These are phyloP conservation scores for Elongisporangium undulatum DNA, from an alignment of 352 stramenopile species.

Conservation along the genomic window DNA sequence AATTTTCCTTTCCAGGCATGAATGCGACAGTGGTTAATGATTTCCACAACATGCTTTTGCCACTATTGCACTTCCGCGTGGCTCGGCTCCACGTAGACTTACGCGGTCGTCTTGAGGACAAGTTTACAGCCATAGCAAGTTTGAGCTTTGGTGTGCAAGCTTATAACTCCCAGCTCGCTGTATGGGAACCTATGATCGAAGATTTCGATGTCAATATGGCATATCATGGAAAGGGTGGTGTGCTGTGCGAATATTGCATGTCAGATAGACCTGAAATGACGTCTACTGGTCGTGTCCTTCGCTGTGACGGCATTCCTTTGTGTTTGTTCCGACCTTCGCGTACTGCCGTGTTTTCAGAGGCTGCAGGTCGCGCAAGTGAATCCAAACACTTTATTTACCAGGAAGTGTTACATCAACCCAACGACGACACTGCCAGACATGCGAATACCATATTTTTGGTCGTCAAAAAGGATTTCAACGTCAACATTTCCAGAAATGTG, in stretches of 20 bases:
- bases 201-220: constrained; percentile 80
- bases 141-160: constrained; percentile 71
- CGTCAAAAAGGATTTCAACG: constrained; percentile 75
- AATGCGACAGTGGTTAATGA: constrained; percentile 84
- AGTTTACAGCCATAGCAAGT: constrained; percentile 55
- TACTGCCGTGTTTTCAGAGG: constrained; percentile 63
- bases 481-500: constrained; percentile 79
- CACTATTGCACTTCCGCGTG: constrained; percentile 72
- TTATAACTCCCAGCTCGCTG: constrained; percentile 84
- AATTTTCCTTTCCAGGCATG: constrained; percentile 70
- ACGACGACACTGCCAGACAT: constrained; percentile 50
- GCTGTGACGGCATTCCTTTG: constrained; percentile 64
- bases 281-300: constrained; percentile 41
- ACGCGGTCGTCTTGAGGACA: constrained; percentile 52
- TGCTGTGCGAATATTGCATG: constrained; percentile 79
- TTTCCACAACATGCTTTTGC: constrained; percentile 86
- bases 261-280: constrained; percentile 63
- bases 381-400: constrained; percentile 84
- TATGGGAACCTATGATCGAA: constrained; percentile 83
- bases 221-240: constrained; percentile 58
- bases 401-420: constrained; percentile 54
- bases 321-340: constrained; percentile 67
- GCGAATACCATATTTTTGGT: constrained; percentile 70
- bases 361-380: constrained; percentile 60
- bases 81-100: constrained; percentile 64